Evolutionary conservation across 306 rosid genomes (phyloP), one percentile per base, ranked within the genome.

Genomic region (Gynostemma pentaphyllum): DNA sequence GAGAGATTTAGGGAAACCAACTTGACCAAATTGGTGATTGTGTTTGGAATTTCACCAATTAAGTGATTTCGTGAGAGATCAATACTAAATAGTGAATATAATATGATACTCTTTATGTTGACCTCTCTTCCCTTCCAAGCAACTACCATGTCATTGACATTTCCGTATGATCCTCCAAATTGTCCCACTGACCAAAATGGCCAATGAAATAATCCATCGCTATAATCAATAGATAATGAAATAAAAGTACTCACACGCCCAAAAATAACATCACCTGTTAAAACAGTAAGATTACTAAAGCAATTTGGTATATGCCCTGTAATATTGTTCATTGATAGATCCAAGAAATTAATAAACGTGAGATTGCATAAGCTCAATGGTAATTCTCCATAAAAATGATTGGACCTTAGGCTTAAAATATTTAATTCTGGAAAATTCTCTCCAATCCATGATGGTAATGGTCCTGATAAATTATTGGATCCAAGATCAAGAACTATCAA

Each of bases 361-460:
- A 77, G 56, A 21, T 4, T 46, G 45, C 78, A 77, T 2, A 72
- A 24, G 0, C 9, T 16, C n/a, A n/a, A n/a, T n/a, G n/a, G n/a
- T n/a, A n/a, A n/a, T n/a, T n/a, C n/a, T n/a, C n/a, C n/a, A n/a
- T n/a, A n/a, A n/a, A n/a, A n/a, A n/a, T n/a, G n/a, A n/a, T n/a
- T n/a, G n/a, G n/a, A n/a, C n/a, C n/a, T 11, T 16, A 7, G 2
- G 37, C 0, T 30, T 72, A 47, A 8, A 4, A 0, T 1, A 77
- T 55, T 2, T 2, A 72, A 30, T 18, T 29, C 9, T 4, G 0
- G 11, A 52, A 69, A 6, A 1, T 27, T 40, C 0, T 30, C 22
- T 28, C 81, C 75, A 16, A 77, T 63, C 81, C 75, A 77, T 5
- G 9, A n/a, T n/a, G n/a, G n/a, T n/a, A n/a, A n/a, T n/a, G n/a